Evolutionary conservation across 495 filamentous ascomycete genomes (phyloP), one percentile per base, ranked within the genome.

Genomic region (Neurospora sp.): DNA sequence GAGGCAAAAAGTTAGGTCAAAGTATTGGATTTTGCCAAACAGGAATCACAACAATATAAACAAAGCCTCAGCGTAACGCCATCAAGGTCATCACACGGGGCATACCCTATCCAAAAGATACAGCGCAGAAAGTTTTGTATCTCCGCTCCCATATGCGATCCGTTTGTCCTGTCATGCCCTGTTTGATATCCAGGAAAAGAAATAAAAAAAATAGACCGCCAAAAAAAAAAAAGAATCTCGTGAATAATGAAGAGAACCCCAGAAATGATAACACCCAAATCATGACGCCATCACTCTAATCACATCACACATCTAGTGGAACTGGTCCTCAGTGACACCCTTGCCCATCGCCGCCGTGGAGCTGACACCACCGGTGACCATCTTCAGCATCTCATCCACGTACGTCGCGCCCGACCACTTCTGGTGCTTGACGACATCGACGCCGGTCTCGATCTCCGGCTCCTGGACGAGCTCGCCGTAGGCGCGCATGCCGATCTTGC

Each of bases 261-360:
- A 27, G 14, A 31, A 35, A 61, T 61, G 27, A 65, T 3, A 65
- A 65, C 27, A 18, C 53, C 53, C 6, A 65, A 16, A 65, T 65
- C 53, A 65, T 65, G 2, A 35, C 14, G 18, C 53, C 53, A 35
- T 65, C 53, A 61, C 48, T 59, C 45, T 27, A 27, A 14, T 61
- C 27, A 18, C 53, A 68, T 48, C 41, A 68, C 38, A 68, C 42
- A 70, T 37, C 70, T 74, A 88, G 77, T 88, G 83, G 73, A 99
- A 98, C 85, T 99, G 96, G 80, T 97, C 94, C 87, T 99, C 96
- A 14, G 96, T 99, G 70, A 99, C 96, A 65, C 96, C 96, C 85
- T 93, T 93, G 12, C 96, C 96, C 96, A 98, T 99, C 4, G 96
- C 96, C 44, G 91, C 91, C 1, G 96, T 98, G 68, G 88, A 91